Percentiles rank a stretch among this genome's conserved stretches.
Evolutionary conservation across 2,329 filamentous ascomycete species (phyloP).

Genomic region (Cryphonectria nitschkei): DNA sequence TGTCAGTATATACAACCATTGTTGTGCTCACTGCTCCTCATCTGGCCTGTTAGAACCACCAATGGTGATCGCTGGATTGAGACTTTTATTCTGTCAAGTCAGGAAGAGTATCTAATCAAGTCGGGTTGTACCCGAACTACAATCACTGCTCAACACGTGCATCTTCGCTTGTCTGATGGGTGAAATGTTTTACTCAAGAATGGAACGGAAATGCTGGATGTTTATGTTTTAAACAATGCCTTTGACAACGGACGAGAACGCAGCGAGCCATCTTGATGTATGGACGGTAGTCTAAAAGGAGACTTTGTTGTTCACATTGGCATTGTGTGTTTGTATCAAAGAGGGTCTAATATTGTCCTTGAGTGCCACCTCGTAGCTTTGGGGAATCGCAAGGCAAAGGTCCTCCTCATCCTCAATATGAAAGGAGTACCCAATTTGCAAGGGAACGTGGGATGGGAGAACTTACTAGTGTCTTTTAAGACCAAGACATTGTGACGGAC

Average conservation of each 20-base stretch:
- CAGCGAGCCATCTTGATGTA: not conserved
- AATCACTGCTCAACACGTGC: not conserved
- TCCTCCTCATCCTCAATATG: not conserved
- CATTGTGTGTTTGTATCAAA: not conserved
- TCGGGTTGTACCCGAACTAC: not conserved
- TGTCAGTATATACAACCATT: not conserved
- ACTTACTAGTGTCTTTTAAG: no score
- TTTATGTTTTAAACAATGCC: not conserved
- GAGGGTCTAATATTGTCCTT: not conserved
- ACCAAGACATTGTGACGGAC: not conserved
- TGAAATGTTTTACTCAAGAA: not conserved
- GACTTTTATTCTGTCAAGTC: not conserved
- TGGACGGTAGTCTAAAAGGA: not conserved
- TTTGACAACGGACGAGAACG: not conserved
- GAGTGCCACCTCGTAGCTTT: not conserved
- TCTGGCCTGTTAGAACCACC: not conserved
- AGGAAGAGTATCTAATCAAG: not conserved
- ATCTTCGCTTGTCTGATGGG: not conserved
- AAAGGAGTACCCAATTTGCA: no score
- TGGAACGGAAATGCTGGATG: not conserved
- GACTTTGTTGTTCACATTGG: not conserved
- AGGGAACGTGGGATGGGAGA: no score
- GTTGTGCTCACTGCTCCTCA: not conserved
- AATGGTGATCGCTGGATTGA: not conserved
- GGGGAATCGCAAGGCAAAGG: not conserved